Conservation (phyloP, 768 basidiomycete genomes). For the Russula foetens region DNA sequence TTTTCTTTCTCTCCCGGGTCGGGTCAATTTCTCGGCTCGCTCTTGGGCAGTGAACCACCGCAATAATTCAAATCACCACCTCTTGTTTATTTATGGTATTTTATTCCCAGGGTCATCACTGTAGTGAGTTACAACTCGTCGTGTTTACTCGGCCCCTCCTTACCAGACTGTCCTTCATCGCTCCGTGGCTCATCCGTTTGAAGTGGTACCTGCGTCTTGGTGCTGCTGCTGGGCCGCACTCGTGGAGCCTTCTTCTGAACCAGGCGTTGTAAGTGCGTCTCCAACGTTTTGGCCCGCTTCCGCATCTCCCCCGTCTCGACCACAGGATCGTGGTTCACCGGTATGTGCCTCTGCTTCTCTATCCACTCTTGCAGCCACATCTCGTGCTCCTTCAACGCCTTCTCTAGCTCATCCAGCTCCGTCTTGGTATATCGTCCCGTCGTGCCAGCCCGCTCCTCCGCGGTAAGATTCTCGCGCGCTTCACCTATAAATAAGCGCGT, state of each 20-base stretch:
- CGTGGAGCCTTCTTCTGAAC: slow-evolving; percentile 64
- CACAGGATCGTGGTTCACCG: slow-evolving; percentile 76
- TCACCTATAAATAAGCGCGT: slow-evolving; percentile 80
- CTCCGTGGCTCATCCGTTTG: slow-evolving; percentile 2
- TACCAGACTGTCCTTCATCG: too few species aligned
- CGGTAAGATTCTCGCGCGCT: slow-evolving; percentile 66
- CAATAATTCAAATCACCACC: too few species aligned
- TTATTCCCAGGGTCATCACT: neutral
- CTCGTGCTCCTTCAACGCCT: slow-evolving; percentile 69
- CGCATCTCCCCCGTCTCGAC: slow-evolving; percentile 82
- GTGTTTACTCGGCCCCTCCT: neutral
- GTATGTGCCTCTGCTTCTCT: slow-evolving; percentile 70
- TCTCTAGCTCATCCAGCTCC: slow-evolving; percentile 79
- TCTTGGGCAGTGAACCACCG: too few species aligned
- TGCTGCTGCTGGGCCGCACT: slow-evolving; percentile 34
- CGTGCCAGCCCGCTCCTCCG: slow-evolving; percentile 48
- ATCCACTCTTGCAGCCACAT: slow-evolving; percentile 76
- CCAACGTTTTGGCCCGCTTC: slow-evolving; percentile 70
- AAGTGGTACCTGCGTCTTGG: slow-evolving; percentile 25
- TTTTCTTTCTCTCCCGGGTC: too few species aligned
- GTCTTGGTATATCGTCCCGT: slow-evolving; percentile 77
- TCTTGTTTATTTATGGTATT: too few species aligned
- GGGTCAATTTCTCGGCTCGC: too few species aligned
- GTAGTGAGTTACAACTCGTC: slow-evolving; percentile 14
- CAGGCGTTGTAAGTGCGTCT: slow-evolving; percentile 62